Conservation (phyloP, 305 asterid genomes). For the Coffea humblotiana region DNA sequence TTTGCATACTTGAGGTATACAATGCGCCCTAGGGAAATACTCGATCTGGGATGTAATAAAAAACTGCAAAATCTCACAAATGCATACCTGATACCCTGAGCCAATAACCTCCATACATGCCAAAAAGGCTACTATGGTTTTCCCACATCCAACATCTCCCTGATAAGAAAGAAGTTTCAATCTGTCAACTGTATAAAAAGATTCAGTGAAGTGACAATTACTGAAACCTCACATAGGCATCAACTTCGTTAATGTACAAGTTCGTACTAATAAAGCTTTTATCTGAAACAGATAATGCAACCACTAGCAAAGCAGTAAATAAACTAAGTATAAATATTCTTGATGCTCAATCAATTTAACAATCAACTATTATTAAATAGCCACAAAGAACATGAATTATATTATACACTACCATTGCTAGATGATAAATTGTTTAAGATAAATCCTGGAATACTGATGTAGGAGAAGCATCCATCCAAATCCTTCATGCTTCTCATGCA, state of each 20-base stretch:
- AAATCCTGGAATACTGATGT: not conserved
- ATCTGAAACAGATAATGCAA: not conserved
- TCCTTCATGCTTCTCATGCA: not conserved
- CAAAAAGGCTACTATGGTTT: slow-evolving; percentile 92
- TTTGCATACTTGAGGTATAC: not conserved
- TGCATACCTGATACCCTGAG: slow-evolving; percentile 76
- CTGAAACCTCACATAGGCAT: not conserved
- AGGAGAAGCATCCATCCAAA: not conserved
- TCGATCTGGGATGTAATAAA: no score
- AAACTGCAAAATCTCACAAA: not conserved
- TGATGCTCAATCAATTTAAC: not conserved
- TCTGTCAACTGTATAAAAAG: not conserved
- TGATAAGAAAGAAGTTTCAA: slow-evolving; percentile 27
- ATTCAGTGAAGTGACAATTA: not conserved
- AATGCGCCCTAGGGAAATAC: not conserved
- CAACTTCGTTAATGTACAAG: not conserved
- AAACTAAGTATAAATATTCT: not conserved
- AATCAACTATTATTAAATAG: not conserved
- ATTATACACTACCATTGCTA: not conserved
- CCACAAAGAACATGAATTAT: not conserved
- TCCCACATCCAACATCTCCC: slow-evolving; percentile 99
- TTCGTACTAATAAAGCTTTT: not conserved
- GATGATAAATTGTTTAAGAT: not conserved
- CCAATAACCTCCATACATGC: slow-evolving; percentile 96
- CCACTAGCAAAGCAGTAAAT: not conserved